A percentile compares a stretch with the other conserved stretches of the same genome.
Conservation (phyloP, 129 eudicot genomes). For the Helianthus tuberosus region DNA sequence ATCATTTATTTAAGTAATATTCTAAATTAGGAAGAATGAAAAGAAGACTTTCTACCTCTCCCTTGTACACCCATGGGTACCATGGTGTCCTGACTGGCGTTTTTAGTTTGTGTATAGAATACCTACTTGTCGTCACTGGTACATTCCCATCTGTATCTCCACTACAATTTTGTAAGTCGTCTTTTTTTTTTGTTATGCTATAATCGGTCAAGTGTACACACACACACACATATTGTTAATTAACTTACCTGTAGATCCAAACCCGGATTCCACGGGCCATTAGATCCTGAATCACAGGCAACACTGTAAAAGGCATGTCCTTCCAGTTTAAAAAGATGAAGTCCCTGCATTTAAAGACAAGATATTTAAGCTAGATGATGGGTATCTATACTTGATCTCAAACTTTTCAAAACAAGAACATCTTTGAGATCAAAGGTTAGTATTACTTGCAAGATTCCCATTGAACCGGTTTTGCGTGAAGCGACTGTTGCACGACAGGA, state of each 20-base stretch:
- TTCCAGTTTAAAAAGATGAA: slow-evolving; percentile 18
- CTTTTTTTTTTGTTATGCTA: background rate
- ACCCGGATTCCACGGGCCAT: slow-evolving; percentile 59
- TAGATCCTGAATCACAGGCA: slow-evolving; percentile 52
- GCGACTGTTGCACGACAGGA: slow-evolving; percentile 53
- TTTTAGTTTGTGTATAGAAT: slow-evolving; percentile 33
- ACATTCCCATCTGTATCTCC: slow-evolving; percentile 55
- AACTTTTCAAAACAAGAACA: background rate
- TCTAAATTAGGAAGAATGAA: background rate
- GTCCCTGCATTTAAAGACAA: slow-evolving; percentile 15
- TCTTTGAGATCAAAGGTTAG: background rate
- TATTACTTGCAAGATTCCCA: slow-evolving; percentile 66
- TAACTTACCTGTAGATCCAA: slow-evolving; percentile 60
- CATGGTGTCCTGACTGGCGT: slow-evolving; percentile 41
- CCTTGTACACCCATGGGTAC: slow-evolving; percentile 51
- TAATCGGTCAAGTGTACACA: background rate
- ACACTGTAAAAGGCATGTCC: slow-evolving; percentile 49
- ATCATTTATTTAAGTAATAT: background rate
- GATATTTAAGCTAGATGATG: background rate
- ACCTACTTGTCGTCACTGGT: slow-evolving; percentile 50
- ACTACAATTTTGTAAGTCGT: slow-evolving; percentile 29
- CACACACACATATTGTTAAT: background rate
- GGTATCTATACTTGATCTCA: background rate
- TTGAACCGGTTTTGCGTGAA: slow-evolving; percentile 57
- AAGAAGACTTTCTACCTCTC: slow-evolving; percentile 40